Evolutionary conservation across 2,329 filamentous ascomycete genomes (phyloP), one percentile per base, ranked within the genome.

Genomic region (Fusarium duplospermum): DNA sequence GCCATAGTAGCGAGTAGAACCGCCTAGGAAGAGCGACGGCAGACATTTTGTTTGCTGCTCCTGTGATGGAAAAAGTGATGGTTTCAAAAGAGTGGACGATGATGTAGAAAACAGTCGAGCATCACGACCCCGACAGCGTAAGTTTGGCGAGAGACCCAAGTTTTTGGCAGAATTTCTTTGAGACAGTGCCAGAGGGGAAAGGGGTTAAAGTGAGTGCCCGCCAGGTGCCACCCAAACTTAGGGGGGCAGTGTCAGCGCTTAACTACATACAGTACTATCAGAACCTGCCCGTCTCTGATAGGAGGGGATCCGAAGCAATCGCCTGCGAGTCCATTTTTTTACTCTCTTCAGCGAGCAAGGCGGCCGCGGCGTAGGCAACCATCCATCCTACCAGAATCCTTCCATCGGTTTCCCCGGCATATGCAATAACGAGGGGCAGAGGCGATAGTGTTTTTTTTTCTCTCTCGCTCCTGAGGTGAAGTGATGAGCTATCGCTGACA

Each of bases 1-100:
- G 64, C 73, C 73, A 75, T 40, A 75, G 73, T 6, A 75, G 66
- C 67, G 73, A 76, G 38, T 73, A 74, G 14, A 75, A 76, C 20
- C 73, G 73, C 63, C 73, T 62, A 31, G 73, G 72, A 59, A 75
- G 72, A 71, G 72, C 66, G 60, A 75, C 64, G 29, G 72, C 72
- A 57, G 74, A 70, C 58, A 56, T 75, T 61, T 47, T 31, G 2
- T 59, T 60, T 52, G 50, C 7, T 45, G 22, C 61, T 52, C 33
- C 40, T 36, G 42, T 33, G 56, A 52, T 52, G n/a, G 5, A 33
- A 22, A 35, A 24, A 18, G 18, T 52, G 61, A 40, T 40, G 11
- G n/a, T 56, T 33, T 38, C 36, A 50, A 61, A 66, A 66, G 56
- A 50, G 50, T 31, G 42, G 63, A 66, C 63, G 63, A 66, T 61